Percentiles rank a stretch among this genome's conserved stretches.
Evolutionary conservation across 1,284 basidiomycete species (phyloP).

Genomic region (Rhodotorula sp.): DNA sequence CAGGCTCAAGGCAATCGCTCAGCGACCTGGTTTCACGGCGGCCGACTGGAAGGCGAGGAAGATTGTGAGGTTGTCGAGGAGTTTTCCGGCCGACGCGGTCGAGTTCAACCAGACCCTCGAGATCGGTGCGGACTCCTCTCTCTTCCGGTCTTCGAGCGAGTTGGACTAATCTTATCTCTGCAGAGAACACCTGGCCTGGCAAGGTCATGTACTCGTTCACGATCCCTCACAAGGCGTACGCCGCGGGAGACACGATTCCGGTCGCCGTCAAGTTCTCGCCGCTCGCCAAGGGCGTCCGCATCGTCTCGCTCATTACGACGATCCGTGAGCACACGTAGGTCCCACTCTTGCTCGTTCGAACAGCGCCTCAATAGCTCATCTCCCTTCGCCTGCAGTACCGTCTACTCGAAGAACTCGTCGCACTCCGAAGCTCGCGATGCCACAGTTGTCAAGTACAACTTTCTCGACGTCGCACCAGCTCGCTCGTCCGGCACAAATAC

Average conservation of each 20-base stretch:
- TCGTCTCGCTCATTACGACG: conserved; percentile 65
- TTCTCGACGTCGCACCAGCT: conserved; percentile 49
- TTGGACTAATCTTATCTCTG: neutral
- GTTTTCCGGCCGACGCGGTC: conserved; percentile 74
- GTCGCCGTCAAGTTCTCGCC: conserved; percentile 83
- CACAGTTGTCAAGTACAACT: conserved; percentile 67
- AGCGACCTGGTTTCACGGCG: conserved; percentile 64
- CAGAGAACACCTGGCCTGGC: conserved; percentile 90
- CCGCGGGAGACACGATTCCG: conserved; percentile 77
- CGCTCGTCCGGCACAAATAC: conserved; percentile 53
- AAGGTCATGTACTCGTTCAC: conserved; percentile 57
- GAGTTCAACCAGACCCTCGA: conserved; percentile 94
- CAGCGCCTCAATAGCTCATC: neutral
- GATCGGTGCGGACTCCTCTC: conserved; percentile 46
- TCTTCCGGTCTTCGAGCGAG: neutral
- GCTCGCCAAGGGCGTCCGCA: conserved; percentile 74
- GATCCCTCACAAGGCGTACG: conserved; percentile 85
- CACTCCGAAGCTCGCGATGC: conserved; percentile 67
- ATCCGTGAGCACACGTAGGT: conserved; percentile 64
- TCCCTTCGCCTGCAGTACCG: conserved; percentile 49
- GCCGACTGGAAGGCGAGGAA: conserved; percentile 65
- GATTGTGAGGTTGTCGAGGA: conserved; percentile 68
- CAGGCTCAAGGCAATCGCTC: conserved; percentile 78
- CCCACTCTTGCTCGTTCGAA: neutral
- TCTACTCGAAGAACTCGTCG: conserved; percentile 61